Evolutionary conservation across 768 basidiomycete genomes (phyloP).

Genomic region (Suillus clintonianus): DNA sequence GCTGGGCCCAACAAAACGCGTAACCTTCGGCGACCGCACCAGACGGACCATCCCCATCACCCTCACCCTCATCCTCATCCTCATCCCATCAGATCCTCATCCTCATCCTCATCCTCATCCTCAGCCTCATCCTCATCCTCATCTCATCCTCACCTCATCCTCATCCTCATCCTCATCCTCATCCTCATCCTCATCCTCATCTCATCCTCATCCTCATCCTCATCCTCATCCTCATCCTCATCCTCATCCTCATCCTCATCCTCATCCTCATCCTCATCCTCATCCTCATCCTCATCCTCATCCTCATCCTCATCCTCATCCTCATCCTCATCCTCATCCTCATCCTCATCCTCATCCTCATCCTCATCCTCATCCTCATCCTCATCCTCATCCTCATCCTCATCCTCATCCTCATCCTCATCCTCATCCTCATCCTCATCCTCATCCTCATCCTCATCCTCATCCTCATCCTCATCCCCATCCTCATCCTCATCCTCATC

Average conservation of each 20-base stretch:
- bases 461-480: too few species aligned
- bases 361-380: not conserved
- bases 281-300: not conserved
- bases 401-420: not conserved
- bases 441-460: too few species aligned
- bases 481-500: not conserved
- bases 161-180: not conserved
- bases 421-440: too few species aligned
- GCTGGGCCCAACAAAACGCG: not conserved
- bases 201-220: not conserved
- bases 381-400: not conserved
- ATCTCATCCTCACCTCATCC: too few species aligned
- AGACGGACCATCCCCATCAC: too few species aligned
- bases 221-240: not conserved
- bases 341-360: not conserved
- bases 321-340: not conserved
- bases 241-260: not conserved
- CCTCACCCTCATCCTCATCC: not conserved
- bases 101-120: not conserved
- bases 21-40: not conserved
- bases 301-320: not conserved
- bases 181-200: not conserved
- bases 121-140: not conserved
- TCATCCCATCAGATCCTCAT: not conserved
- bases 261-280: not conserved